A percentile compares a stretch with the other conserved stretches of the same genome.
These are phyloP conservation scores for Picochlorum sp. DNA, from an alignment of 139 green algal genomes.

Conservation along the genomic window DNA sequence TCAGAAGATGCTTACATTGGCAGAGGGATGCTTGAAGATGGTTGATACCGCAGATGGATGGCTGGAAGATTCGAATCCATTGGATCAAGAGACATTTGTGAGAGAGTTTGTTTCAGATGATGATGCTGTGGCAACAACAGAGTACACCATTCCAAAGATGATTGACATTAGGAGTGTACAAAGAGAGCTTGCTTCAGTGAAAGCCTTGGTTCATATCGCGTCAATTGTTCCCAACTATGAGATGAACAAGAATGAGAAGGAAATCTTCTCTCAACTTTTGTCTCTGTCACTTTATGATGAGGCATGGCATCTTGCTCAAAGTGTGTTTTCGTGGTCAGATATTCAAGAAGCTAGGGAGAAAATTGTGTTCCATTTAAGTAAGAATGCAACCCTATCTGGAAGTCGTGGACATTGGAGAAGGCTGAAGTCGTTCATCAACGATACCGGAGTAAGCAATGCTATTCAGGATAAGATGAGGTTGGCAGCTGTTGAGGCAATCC, in stretches of 20 bases:
- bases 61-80: slow-evolving; percentile 21
- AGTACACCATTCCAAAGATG: slow-evolving; percentile 1
- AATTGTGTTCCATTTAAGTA: not conserved
- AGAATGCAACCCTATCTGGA: not conserved
- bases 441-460: not conserved
- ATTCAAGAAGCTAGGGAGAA: slow-evolving; percentile 11
- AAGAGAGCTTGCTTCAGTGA: slow-evolving; percentile 18
- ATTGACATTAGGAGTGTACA: slow-evolving; percentile 19
- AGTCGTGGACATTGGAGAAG: not conserved
- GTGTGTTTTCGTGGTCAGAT: slow-evolving; percentile 8
- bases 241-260: not conserved
- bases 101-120: not conserved
- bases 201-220: slow-evolving; percentile 7
- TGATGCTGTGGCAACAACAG: not conserved
- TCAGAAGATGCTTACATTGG: not conserved
- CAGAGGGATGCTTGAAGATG: not conserved
- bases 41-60: slow-evolving; percentile 3
- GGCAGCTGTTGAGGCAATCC: slow-evolving; percentile 18
- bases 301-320: slow-evolving; percentile 21
- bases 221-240: slow-evolving; percentile 12
- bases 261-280: slow-evolving; percentile 26
- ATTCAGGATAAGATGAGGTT: slow-evolving; percentile 4
- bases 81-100: not conserved
- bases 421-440: slow-evolving; percentile 7
- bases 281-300: slow-evolving; percentile 16